These are phyloP conservation scores for Achaetomium macrosporum DNA, from an alignment of 2,329 filamentous ascomycete species.

Conservation along the genomic window DNA sequence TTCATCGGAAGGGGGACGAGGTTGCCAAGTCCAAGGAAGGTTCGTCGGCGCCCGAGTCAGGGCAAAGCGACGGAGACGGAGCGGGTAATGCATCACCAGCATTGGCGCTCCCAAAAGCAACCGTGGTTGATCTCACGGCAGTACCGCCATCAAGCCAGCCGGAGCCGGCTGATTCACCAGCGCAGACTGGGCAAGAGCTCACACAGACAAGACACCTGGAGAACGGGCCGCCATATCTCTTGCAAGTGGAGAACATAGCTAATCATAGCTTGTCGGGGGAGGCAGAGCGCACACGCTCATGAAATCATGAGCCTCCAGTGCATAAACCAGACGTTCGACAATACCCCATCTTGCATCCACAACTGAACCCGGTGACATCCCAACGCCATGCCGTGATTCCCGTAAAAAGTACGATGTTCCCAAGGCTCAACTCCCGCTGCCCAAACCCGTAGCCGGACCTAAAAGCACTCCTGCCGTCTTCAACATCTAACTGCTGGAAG, in stretches of 20 bases:
- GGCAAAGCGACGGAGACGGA: neutral
- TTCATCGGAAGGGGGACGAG: conserved; percentile 28
- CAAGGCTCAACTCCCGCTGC: too few species aligned
- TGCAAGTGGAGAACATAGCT: neutral
- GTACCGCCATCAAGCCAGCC: conserved; percentile 9
- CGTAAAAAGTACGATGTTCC: too few species aligned
- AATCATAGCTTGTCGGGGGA: neutral
- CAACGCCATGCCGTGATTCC: too few species aligned
- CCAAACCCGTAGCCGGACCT: too few species aligned
- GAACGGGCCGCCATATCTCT: neutral
- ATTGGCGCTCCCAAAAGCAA: neutral
- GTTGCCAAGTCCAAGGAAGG: neutral
- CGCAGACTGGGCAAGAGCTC: neutral
- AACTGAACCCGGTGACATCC: too few species aligned
- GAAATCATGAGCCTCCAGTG: neutral
- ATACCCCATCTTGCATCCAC: too few species aligned
- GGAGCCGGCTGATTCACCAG: neutral
- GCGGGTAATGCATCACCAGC: neutral
- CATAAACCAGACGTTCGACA: neutral
- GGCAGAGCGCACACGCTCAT: neutral
- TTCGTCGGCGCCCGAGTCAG: neutral
- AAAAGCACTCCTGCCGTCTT: too few species aligned
- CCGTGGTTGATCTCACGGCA: conserved; percentile 6
- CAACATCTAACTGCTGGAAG: too few species aligned
- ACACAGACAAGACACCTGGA: neutral